phyloP scores from a whole-genome alignment of 805 yeast species.

The Lachancea sp. region DNA sequence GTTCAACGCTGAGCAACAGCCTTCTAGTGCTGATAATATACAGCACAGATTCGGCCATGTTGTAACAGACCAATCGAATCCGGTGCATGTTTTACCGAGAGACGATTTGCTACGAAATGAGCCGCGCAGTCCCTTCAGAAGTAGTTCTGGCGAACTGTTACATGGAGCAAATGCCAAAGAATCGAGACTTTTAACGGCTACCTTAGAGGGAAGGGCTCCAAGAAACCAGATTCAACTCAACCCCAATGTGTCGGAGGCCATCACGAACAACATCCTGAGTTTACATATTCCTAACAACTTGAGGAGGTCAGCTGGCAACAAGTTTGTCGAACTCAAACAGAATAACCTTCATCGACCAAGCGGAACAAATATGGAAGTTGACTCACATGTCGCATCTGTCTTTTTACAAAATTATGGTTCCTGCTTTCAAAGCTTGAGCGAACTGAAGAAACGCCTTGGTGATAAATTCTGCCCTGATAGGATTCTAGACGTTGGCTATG shows the following conservation, averaged over 20 bases:
- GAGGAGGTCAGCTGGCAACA: conserved; percentile 53
- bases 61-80: conserved; percentile 9
- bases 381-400: conserved; percentile 72
- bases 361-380: conserved; percentile 48
- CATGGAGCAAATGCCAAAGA: conserved; percentile 23
- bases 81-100: conserved; percentile 31
- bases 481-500: conserved; percentile 76
- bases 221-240: conserved; percentile 53
- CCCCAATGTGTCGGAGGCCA: conserved; percentile 45
- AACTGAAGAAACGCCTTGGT: conserved; percentile 53
- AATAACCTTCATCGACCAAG: conserved; percentile 50
- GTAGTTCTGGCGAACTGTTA: conserved; percentile 12
- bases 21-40: background rate
- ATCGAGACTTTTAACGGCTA: conserved; percentile 48
- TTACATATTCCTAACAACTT: conserved; percentile 57
- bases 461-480: conserved; percentile 53
- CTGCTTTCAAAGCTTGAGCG: conserved; percentile 56
- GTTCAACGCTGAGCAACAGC: background rate
- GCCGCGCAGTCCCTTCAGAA: conserved; percentile 1
- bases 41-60: conserved; percentile 11
- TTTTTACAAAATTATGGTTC: conserved; percentile 80
- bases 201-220: conserved; percentile 48
- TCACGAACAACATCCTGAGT: conserved; percentile 57
- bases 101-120: conserved; percentile 31
- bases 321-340: conserved; percentile 46